Evolutionary conservation across 371 early-diverging fungal genomes (phyloP).

Genomic region (Mortierella sp.): DNA sequence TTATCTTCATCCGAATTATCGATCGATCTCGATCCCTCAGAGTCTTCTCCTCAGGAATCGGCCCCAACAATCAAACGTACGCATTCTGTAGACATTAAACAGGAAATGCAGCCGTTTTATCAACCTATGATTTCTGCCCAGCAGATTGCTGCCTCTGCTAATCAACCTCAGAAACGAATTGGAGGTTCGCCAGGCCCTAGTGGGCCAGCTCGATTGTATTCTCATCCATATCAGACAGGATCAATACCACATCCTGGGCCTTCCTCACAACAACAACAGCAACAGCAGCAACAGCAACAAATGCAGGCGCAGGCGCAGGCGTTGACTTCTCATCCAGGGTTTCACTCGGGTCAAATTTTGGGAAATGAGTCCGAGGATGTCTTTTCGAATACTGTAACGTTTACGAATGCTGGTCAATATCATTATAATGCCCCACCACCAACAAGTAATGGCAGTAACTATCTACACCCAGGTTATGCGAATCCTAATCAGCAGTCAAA

Average conservation of each 20-base stretch:
- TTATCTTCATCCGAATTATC: conserved; percentile 28
- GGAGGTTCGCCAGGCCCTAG: conserved; percentile 29
- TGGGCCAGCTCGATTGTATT: conserved; percentile 14
- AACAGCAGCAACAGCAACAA: too few species aligned
- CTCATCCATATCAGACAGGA: conserved; percentile 22
- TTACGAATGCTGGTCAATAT: conserved; percentile 15
- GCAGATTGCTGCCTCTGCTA: conserved; percentile 8
- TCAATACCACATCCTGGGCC: conserved; percentile 7
- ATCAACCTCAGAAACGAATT: conserved; percentile 19
- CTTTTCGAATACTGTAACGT: conserved; percentile 19
- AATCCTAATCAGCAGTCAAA: not conserved
- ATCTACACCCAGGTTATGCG: conserved; percentile 22
- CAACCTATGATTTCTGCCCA: conserved; percentile 31
- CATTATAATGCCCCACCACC: conserved; percentile 18
- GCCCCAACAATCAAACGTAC: conserved; percentile 24
- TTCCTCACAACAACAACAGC: conserved; percentile 11
- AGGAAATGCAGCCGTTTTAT: conserved; percentile 33
- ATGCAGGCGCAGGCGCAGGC: conserved; percentile 11
- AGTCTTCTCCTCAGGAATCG: conserved; percentile 20
- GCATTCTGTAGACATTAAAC: conserved; percentile 45
- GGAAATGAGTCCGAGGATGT: conserved; percentile 28
- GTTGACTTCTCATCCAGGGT: conserved; percentile 12
- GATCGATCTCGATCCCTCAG: conserved; percentile 19
- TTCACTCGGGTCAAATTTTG: conserved; percentile 18
- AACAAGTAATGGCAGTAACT: conserved; percentile 12